A percentile compares a stretch with the other conserved stretches of the same genome.
phyloP scores from a whole-genome alignment of 371 early-diverging fungal genomes.

The Mortierella polycephala region DNA sequence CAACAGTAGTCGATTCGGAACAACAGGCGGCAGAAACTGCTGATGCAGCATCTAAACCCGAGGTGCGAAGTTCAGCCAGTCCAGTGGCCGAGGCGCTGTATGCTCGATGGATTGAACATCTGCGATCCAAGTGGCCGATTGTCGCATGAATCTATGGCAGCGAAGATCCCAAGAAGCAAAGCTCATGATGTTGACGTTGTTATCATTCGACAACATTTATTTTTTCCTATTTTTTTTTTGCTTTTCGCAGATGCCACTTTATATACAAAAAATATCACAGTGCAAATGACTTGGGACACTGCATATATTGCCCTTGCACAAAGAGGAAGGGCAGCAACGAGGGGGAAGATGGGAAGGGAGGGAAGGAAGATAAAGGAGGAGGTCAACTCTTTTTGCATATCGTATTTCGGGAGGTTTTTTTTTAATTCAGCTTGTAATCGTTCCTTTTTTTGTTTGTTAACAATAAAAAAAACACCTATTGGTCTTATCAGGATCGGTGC shows the following conservation, averaged over 20 bases:
- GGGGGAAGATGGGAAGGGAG: neutral
- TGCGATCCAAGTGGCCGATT: slow-evolving; percentile 57
- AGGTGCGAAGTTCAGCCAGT: slow-evolving; percentile 32
- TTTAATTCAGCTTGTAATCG: too few relatives aligned
- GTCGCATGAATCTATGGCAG: slow-evolving; percentile 56
- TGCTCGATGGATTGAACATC: slow-evolving; percentile 57
- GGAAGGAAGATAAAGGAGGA: too few relatives aligned
- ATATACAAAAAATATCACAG: neutral
- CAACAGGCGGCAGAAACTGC: neutral
- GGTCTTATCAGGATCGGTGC: too few relatives aligned
- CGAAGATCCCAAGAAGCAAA: slow-evolving; percentile 42
- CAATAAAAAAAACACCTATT: too few relatives aligned
- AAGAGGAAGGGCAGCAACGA: neutral
- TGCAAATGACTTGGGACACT: slow-evolving; percentile 30
- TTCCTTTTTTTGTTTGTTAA: too few relatives aligned
- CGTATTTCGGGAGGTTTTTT: too few relatives aligned
- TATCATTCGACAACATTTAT: neutral
- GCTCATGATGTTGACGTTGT: slow-evolving; percentile 5
- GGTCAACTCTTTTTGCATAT: too few relatives aligned
- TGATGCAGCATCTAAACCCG: slow-evolving; percentile 12
- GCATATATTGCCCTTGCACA: neutral
- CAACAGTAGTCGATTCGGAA: slow-evolving; percentile 8
- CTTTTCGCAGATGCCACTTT: slow-evolving; percentile 17
- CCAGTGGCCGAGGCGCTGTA: slow-evolving; percentile 56
- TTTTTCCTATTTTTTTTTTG: neutral